Evolutionary conservation across 2,329 filamentous ascomycete genomes (phyloP).

Genomic region (Xylariaceae sp.): DNA sequence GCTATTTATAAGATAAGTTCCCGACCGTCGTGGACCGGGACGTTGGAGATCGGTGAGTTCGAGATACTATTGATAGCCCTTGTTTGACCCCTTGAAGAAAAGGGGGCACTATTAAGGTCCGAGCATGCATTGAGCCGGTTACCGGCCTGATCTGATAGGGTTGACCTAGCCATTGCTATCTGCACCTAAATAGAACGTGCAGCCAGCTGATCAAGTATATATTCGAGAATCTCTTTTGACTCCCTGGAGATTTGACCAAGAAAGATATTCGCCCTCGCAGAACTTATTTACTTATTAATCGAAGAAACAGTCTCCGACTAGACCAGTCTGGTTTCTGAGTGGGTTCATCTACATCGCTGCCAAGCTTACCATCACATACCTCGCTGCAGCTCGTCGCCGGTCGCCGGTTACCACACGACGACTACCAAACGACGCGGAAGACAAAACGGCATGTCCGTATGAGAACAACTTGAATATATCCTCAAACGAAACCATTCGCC

Average conservation of each 20-base stretch:
- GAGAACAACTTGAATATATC: background rate
- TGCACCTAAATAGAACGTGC: too few species aligned
- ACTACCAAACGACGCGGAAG: background rate
- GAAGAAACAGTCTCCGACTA: background rate
- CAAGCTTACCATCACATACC: background rate
- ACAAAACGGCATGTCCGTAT: background rate
- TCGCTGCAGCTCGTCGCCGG: background rate
- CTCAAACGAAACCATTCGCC: background rate
- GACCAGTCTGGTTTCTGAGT: background rate
- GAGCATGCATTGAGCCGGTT: background rate
- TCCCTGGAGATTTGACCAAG: background rate
- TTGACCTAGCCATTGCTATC: too few species aligned
- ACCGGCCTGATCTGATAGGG: background rate
- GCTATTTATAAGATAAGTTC: background rate
- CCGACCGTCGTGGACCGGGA: background rate
- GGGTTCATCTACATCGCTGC: background rate
- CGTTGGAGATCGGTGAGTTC: background rate
- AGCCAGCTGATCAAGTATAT: background rate
- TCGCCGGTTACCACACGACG: too few species aligned
- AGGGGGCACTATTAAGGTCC: background rate
- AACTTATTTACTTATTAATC: background rate
- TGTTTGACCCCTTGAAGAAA: background rate
- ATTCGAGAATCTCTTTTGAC: background rate
- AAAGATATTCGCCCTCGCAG: background rate
- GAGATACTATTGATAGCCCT: background rate